Percentiles rank a stretch among this genome's conserved stretches.
Conservation (phyloP, 768 basidiomycete species). For the Russula abietina region DNA sequence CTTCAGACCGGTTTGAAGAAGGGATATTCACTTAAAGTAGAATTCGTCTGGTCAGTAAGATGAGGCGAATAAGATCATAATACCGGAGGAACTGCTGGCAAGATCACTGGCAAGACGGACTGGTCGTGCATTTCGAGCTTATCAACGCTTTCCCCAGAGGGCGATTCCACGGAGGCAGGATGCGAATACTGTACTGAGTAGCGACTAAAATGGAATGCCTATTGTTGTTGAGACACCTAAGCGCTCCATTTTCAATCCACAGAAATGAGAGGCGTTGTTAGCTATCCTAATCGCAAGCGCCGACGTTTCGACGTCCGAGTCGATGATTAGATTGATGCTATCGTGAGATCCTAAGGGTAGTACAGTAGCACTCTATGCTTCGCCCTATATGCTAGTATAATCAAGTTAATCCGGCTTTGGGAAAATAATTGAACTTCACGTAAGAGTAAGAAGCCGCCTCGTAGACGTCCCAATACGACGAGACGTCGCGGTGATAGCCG, state of each 20-base stretch:
- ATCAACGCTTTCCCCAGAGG: constrained; percentile 4
- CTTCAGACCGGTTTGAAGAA: background rate
- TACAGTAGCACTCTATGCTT: background rate
- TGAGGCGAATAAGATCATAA: background rate
- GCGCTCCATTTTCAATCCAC: no score
- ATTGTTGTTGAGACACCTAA: background rate
- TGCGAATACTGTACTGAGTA: background rate
- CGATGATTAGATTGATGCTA: no score
- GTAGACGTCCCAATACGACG: no score
- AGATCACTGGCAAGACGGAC: background rate
- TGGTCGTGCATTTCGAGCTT: background rate
- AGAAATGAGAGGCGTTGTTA: no score
- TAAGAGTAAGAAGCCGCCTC: no score
- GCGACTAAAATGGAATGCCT: background rate
- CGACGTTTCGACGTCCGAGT: no score
- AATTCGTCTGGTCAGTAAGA: background rate
- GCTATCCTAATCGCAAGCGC: background rate
- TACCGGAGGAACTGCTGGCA: background rate
- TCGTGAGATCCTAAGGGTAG: no score
- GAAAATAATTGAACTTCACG: background rate
- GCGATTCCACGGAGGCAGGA: background rate
- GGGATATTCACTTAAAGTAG: background rate
- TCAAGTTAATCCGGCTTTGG: background rate
- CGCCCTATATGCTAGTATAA: background rate
- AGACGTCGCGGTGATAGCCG: no score